These are phyloP conservation scores for Kwoniella newhampshirensis DNA, from an alignment of 768 basidiomycete species.

Conservation along the genomic window DNA sequence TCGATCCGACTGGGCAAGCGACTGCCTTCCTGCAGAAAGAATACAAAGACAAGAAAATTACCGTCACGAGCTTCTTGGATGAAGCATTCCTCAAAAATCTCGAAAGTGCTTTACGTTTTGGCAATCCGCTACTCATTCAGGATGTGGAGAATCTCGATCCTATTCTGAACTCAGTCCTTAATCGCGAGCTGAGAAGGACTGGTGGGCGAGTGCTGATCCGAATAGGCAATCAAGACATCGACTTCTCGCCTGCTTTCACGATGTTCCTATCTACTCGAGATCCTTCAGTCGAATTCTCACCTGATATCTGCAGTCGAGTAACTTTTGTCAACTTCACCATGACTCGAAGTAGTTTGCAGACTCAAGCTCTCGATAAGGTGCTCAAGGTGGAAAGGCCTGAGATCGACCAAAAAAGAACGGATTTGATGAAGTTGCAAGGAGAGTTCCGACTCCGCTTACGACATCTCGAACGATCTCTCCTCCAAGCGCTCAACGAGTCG, in stretches of 20 bases:
- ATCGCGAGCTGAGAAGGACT: constrained; percentile 91
- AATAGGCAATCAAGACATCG: constrained; percentile 95
- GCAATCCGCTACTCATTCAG: constrained; percentile 93
- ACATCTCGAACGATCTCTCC: constrained; percentile 84
- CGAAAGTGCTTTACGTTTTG: constrained; percentile 97
- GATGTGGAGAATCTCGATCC: constrained; percentile 98
- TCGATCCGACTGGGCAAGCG: constrained; percentile 97
- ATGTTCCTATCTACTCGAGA: constrained; percentile 98
- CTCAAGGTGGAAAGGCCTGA: constrained; percentile 96
- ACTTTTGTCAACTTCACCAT: constrained; percentile 97
- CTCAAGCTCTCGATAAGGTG: constrained; percentile 94
- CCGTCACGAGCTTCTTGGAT: constrained; percentile 96
- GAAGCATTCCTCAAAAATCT: constrained; percentile 98
- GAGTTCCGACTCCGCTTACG: constrained; percentile 92
- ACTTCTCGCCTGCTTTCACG: constrained; percentile 99
- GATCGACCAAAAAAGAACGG: constrained; percentile 90
- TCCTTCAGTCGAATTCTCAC: constrained; percentile 95
- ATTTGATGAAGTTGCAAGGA: constrained; percentile 96
- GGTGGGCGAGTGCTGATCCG: constrained; percentile 97
- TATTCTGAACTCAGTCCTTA: constrained; percentile 93
- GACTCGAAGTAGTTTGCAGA: constrained; percentile 97
- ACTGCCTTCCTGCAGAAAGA: constrained; percentile 90
- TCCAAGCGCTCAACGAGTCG: constrained; percentile 95
- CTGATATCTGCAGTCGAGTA: constrained; percentile 96
- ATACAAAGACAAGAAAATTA: constrained; percentile 93